Evolutionary conservation across 1,284 basidiomycete species (phyloP).

Genomic region (Thecaphora thlaspeos): DNA sequence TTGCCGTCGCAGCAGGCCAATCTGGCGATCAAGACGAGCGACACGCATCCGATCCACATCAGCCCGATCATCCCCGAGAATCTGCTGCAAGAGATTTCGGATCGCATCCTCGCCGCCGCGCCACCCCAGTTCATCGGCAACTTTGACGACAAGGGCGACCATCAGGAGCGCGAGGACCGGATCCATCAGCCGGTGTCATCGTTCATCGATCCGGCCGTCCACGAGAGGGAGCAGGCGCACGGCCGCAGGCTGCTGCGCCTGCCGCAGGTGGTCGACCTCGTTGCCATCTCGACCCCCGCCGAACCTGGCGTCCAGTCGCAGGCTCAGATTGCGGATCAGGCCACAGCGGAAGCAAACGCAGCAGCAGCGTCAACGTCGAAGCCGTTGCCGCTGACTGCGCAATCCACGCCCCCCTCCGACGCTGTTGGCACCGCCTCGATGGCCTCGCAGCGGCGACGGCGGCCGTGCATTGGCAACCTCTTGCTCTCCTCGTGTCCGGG

Average conservation of each 20-base stretch:
- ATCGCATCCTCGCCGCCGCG: conserved; percentile 16
- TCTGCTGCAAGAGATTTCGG: conserved; percentile 27
- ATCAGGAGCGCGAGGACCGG: conserved; percentile 1
- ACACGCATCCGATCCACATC: conserved; percentile 53
- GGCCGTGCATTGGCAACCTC: conserved; percentile 92
- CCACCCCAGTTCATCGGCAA: conserved; percentile 13
- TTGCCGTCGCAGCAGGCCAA: too few species aligned
- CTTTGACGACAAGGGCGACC: too few species aligned
- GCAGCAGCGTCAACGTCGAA: conserved; percentile 7
- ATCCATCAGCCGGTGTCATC: conserved; percentile 3
- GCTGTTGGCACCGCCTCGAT: neutral
- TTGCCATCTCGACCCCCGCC: conserved; percentile 16
- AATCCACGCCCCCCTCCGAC: too few species aligned
- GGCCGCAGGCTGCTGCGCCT: conserved; percentile 43
- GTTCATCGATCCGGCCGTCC: conserved; percentile 17
- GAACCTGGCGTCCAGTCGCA: conserved; percentile 17
- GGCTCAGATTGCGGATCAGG: conserved; percentile 19
- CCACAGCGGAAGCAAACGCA: conserved; percentile 10
- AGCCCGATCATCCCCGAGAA: conserved; percentile 42
- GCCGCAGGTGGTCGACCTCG: conserved; percentile 31
- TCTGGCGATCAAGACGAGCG: conserved; percentile 51
- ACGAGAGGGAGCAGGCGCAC: conserved; percentile 20
- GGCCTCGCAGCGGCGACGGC: too few species aligned
- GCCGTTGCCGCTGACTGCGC: too few species aligned
- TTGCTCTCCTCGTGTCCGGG: conserved; percentile 90